A percentile compares a stretch with the other conserved stretches of the same genome.
Evolutionary conservation across 441 rosid species (phyloP).

Genomic region (Omphalea diandra): DNA sequence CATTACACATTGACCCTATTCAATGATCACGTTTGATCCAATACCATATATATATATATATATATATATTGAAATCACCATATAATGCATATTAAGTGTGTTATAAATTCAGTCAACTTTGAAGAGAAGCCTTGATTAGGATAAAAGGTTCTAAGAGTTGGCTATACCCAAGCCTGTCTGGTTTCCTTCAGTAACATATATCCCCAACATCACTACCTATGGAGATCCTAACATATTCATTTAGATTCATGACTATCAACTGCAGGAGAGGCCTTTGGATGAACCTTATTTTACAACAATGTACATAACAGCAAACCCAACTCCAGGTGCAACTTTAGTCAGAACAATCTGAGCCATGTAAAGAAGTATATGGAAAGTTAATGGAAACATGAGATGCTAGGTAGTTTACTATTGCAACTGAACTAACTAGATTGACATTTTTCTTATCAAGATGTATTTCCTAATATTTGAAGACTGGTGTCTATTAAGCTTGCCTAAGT

Average conservation of each 20-base stretch:
- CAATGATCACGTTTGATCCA: too few relatives aligned
- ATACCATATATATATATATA: too few relatives aligned
- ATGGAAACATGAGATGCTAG: conserved; percentile 16
- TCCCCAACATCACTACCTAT: too few relatives aligned
- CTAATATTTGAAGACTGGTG: conserved; percentile 22
- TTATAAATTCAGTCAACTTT: too few relatives aligned
- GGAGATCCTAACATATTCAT: conserved; percentile 1
- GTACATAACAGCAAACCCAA: conserved; percentile 34
- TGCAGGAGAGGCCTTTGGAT: conserved; percentile 37
- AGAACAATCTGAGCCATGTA: conserved; percentile 10
- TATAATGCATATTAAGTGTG: too few relatives aligned
- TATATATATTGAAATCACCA: too few relatives aligned
- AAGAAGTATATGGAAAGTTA: conserved; percentile 7
- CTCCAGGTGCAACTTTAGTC: conserved; percentile 13
- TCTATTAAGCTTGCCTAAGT: conserved; percentile 27
- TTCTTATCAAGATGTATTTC: conserved; percentile 14
- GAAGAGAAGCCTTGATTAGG: too few relatives aligned
- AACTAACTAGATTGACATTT: conserved; percentile 24
- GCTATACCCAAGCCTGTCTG: too few relatives aligned
- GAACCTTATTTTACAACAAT: conserved; percentile 31
- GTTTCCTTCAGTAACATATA: too few relatives aligned
- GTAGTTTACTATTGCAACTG: conserved; percentile 20
- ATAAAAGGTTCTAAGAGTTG: too few relatives aligned
- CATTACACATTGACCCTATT: too few relatives aligned
- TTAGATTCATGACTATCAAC: conserved; percentile 11